Conservation (phyloP, 176 grass and related monocot species). For the Eleusine coracana region DNA sequence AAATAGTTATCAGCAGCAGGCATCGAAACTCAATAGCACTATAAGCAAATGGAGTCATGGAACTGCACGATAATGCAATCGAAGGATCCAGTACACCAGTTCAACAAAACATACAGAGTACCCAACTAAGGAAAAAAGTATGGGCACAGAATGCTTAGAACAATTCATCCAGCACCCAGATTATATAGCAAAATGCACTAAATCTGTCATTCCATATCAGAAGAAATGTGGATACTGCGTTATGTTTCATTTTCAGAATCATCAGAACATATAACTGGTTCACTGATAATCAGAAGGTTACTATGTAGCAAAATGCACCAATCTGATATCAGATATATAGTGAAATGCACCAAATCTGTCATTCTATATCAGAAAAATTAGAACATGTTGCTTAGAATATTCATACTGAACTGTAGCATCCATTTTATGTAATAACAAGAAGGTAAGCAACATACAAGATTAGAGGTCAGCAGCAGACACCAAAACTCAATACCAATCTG, state of each 20-base stretch:
- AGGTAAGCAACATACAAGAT: not conserved
- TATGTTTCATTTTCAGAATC: conserved; percentile 1
- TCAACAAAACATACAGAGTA: not conserved
- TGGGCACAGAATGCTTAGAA: not conserved
- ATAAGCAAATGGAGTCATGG: not conserved
- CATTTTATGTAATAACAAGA: conserved; percentile 10
- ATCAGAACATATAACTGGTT: not conserved
- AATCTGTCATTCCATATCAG: not conserved
- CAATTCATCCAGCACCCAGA: not conserved
- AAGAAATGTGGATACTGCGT: conserved; percentile 2
- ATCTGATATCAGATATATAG: not conserved
- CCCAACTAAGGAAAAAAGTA: not conserved
- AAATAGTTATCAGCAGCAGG: not conserved
- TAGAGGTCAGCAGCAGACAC: not conserved
- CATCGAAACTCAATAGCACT: not conserved
- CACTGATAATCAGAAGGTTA: not conserved
- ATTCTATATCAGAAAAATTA: not conserved
- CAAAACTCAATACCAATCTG: not conserved
- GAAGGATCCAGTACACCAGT: not conserved
- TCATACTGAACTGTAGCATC: conserved; percentile 24
- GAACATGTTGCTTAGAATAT: conserved; percentile 3
- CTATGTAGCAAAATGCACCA: not conserved
- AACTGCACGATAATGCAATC: not conserved
- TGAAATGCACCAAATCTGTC: not conserved
- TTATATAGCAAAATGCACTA: conserved; percentile 12